These are phyloP conservation scores for Mycena sanguinolenta DNA, from an alignment of 768 basidiomycete species.

Conservation along the genomic window DNA sequence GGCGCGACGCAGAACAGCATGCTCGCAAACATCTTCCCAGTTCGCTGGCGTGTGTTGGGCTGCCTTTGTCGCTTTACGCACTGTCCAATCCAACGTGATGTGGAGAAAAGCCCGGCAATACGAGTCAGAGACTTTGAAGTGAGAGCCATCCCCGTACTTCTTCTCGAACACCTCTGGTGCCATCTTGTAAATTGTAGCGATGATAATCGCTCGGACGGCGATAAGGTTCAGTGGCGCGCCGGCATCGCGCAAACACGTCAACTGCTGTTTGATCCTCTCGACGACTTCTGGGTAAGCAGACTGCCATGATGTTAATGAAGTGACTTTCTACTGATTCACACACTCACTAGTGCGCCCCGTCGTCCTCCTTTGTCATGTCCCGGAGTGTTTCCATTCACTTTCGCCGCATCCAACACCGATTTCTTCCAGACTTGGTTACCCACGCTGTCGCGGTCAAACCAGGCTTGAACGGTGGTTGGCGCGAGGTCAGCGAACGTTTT, in stretches of 20 bases:
- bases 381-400: neutral
- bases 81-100: neutral
- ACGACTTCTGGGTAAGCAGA: no score
- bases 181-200: no score
- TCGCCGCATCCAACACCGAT: neutral
- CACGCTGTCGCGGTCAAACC: neutral
- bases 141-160: neutral
- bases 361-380: neutral
- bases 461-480: neutral
- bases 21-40: slow-evolving; percentile 1
- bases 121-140: neutral
- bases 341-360: neutral
- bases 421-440: neutral
- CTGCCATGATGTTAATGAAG: no score
- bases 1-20: neutral
- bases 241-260: no score
- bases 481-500: neutral
- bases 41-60: neutral
- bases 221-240: no score
- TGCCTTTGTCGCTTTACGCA: neutral
- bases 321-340: neutral
- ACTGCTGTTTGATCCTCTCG: no score
- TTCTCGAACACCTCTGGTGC: no score
- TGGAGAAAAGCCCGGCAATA: neutral
- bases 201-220: no score